Conservation (phyloP, 768 basidiomycete species). For the Pisolithus orientalis region DNA sequence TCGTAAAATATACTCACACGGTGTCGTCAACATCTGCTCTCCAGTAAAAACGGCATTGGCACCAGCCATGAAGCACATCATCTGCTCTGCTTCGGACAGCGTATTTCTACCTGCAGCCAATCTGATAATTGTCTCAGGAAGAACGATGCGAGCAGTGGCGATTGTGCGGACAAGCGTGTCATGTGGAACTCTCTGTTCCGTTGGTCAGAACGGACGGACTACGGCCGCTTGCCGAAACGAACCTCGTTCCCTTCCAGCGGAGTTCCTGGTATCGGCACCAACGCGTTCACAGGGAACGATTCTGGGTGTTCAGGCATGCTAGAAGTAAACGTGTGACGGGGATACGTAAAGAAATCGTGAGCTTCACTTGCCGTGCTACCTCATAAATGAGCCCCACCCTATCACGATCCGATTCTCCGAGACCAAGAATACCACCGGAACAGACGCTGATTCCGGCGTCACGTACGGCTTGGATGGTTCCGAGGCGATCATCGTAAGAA, state of each 20-base stretch:
- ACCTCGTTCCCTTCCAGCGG: conserved; percentile 90
- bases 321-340: conserved; percentile 2
- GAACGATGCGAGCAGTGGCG: conserved; percentile 87
- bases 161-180: conserved; percentile 89
- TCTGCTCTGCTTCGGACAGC: conserved; percentile 86
- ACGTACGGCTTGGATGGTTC: conserved; percentile 85
- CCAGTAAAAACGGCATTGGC: conserved; percentile 99
- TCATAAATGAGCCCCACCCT: conserved; percentile 93
- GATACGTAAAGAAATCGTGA: not conserved
- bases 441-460: conserved; percentile 97
- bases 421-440: conserved; percentile 91
- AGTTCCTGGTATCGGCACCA: conserved; percentile 93
- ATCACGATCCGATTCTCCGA: conserved; percentile 88
- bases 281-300: conserved; percentile 95
- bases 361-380: conserved; percentile 66
- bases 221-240: conserved; percentile 10
- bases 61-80: conserved; percentile 98
- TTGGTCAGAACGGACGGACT: conserved; percentile 6
- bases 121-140: conserved; percentile 90
- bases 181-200: conserved; percentile 63
- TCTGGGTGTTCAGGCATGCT: conserved; percentile 97
- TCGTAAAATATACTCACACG: conserved; percentile 52
- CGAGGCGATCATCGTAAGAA: conserved; percentile 88
- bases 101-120: conserved; percentile 92
- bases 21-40: conserved; percentile 95